A percentile compares a stretch with the other conserved stretches of the same genome.
These are phyloP conservation scores for Perilla frutescens DNA, from an alignment of 257 asterid species.

Conservation along the genomic window DNA sequence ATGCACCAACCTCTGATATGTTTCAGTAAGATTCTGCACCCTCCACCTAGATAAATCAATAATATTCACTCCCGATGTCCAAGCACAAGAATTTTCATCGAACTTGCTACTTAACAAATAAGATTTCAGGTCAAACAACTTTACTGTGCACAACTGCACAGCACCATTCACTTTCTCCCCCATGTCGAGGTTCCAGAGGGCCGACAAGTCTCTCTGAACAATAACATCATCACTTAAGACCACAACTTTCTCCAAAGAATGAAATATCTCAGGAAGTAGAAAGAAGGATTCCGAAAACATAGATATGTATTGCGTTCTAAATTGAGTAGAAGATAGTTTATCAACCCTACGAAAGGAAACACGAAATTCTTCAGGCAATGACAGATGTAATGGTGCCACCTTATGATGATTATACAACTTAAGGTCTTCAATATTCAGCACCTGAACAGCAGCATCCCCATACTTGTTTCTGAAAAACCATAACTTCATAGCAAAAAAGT, in stretches of 20 bases:
- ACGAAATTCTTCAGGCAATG: constrained; percentile 91
- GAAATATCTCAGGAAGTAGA: constrained; percentile 86
- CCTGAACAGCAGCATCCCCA: constrained; percentile 81
- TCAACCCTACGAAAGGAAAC: constrained; percentile 75
- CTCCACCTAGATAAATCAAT: constrained; percentile 84
- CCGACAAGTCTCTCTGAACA: constrained; percentile 90
- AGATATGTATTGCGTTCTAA: constrained; percentile 74
- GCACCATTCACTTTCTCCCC: constrained; percentile 93
- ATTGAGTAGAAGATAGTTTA: constrained; percentile 53
- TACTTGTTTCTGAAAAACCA: constrained; percentile 80
- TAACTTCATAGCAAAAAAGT: constrained; percentile 83
- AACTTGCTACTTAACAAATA: constrained; percentile 52
- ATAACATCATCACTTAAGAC: constrained; percentile 88
- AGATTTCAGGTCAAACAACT: constrained; percentile 63
- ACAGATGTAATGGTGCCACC: constrained; percentile 56
- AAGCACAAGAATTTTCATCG: constrained; percentile 74
- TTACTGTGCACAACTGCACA: constrained; percentile 67
- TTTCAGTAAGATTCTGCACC: constrained; percentile 63
- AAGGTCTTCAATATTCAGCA: constrained; percentile 80
- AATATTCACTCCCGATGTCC: constrained; percentile 91
- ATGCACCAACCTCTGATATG: constrained; percentile 60
- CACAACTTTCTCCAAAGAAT: constrained; percentile 71
- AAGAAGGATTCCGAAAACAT: constrained; percentile 81
- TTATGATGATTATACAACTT: constrained; percentile 56
- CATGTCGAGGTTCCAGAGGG: constrained; percentile 88